Evolutionary conservation across 495 filamentous ascomycete genomes (phyloP).

Genomic region (Xylaria grammica): DNA sequence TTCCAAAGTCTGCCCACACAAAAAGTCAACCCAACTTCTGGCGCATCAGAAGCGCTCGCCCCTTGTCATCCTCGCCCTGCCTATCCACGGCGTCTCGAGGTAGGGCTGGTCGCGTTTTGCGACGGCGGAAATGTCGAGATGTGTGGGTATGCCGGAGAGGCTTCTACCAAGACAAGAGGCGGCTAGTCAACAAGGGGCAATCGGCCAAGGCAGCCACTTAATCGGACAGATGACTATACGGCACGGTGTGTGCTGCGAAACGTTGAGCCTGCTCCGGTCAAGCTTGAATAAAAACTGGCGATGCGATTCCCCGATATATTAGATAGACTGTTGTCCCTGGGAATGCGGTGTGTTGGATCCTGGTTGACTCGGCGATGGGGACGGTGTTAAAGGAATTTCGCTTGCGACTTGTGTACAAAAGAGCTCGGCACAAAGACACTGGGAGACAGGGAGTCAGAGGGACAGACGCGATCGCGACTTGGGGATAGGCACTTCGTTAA

Average conservation of each 20-base stretch:
- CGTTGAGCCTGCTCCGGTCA: constrained; percentile 3
- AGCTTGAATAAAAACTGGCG: constrained; percentile 10
- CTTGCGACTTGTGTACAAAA: constrained; percentile 32
- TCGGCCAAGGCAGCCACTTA: constrained; percentile 20
- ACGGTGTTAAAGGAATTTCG: constrained; percentile 32
- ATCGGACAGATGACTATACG: background rate
- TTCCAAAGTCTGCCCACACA: constrained; percentile 11
- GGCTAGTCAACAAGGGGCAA: constrained; percentile 27
- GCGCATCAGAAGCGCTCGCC: constrained; percentile 23
- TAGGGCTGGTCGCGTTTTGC: background rate
- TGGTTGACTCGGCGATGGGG: constrained; percentile 34
- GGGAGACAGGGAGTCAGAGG: constrained; percentile 15
- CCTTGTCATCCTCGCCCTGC: constrained; percentile 20
- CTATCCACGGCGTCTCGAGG: background rate
- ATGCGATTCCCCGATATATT: constrained; percentile 20
- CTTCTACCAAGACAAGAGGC: constrained; percentile 11
- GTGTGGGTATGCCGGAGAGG: background rate
- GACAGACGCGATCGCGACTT: constrained; percentile 41
- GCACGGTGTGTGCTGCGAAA: constrained; percentile 23
- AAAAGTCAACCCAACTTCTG: constrained; percentile 17
- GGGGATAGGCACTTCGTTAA: constrained; percentile 14
- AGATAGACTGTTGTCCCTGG: constrained; percentile 9
- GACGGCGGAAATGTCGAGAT: background rate
- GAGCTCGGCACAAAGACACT: too few species aligned
- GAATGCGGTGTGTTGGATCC: constrained; percentile 22